Percentiles rank a stretch among this genome's conserved stretches.
Conservation (phyloP, 73 alveolate genomes). For the Paramecium caudatum region DNA sequence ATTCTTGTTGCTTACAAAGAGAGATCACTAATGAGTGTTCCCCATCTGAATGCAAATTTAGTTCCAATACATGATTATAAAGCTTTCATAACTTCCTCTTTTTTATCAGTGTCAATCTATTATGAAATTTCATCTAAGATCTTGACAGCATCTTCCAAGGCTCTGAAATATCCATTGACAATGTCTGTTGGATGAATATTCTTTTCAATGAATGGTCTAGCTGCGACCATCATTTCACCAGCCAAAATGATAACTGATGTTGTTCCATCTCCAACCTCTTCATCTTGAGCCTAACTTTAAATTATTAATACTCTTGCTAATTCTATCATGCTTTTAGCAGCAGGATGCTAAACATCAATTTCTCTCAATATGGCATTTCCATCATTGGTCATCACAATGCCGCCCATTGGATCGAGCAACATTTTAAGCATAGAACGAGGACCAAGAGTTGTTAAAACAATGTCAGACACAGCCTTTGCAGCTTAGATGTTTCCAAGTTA, state of each 20-base stretch:
- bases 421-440: constrained; percentile 99
- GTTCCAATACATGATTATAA: constrained; percentile 95
- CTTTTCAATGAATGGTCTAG: constrained; percentile 92
- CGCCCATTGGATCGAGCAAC: constrained; percentile 98
- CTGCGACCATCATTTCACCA: constrained; percentile 97
- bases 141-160: constrained; percentile 94
- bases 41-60: constrained; percentile 97
- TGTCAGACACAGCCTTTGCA: constrained; percentile 97
- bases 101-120: constrained; percentile 84
- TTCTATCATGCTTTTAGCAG: constrained; percentile 99
- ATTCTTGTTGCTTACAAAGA: constrained; percentile 94
- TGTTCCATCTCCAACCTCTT: constrained; percentile 99
- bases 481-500: constrained; percentile 96
- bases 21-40: constrained; percentile 89
- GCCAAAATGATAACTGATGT: constrained; percentile 99
- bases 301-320: constrained; percentile 79
- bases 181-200: constrained; percentile 97
- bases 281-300: constrained; percentile 88
- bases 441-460: constrained; percentile 98
- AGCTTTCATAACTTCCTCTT: constrained; percentile 88
- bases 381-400: constrained; percentile 99
- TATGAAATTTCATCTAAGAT: constrained; percentile 85
- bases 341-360: constrained; percentile 99
- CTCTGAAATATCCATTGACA: constrained; percentile 96
- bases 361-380: constrained; percentile 99